These are phyloP conservation scores for Onygena corvina DNA, from an alignment of 2,329 filamentous ascomycete species.

Conservation along the genomic window DNA sequence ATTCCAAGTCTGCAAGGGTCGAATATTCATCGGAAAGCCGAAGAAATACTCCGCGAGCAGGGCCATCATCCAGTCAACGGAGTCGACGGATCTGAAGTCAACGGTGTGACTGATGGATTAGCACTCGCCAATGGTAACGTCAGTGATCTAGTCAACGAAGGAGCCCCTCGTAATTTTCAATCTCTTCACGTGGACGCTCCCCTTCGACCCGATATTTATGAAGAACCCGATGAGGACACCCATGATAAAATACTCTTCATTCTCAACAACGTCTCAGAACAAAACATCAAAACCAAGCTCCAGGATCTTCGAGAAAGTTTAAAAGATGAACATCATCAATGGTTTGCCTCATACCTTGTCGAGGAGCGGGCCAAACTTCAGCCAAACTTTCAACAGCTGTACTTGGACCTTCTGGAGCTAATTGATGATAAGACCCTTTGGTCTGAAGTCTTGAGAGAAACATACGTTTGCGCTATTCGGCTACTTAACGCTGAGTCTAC, in stretches of 20 bases:
- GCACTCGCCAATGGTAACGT: constrained; percentile 56
- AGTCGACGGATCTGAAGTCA: constrained; percentile 33
- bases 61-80: constrained; percentile 48
- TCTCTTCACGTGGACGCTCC: constrained; percentile 66
- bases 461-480: constrained; percentile 71
- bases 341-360: constrained; percentile 92
- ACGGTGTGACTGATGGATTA: constrained; percentile 34
- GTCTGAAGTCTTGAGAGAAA: constrained; percentile 84
- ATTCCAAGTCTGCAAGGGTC: constrained; percentile 74
- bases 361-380: constrained; percentile 95
- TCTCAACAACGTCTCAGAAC: constrained; percentile 88
- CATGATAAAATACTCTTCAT: constrained; percentile 94
- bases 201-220: constrained; percentile 51
- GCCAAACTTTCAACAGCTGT: constrained; percentile 89
- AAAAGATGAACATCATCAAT: constrained; percentile 73
- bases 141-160: constrained; percentile 52
- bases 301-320: constrained; percentile 67
- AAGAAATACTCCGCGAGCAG: constrained; percentile 63
- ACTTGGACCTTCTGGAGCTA: constrained; percentile 74
- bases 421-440: constrained; percentile 70
- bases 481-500: constrained; percentile 86
- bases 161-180: constrained; percentile 58
- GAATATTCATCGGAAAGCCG: constrained; percentile 69
- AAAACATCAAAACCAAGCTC: constrained; percentile 75
- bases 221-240: constrained; percentile 70